Base-by-base conservation (phyloP, 768 basidiomycete species). In the Mycena crocata region DNA sequence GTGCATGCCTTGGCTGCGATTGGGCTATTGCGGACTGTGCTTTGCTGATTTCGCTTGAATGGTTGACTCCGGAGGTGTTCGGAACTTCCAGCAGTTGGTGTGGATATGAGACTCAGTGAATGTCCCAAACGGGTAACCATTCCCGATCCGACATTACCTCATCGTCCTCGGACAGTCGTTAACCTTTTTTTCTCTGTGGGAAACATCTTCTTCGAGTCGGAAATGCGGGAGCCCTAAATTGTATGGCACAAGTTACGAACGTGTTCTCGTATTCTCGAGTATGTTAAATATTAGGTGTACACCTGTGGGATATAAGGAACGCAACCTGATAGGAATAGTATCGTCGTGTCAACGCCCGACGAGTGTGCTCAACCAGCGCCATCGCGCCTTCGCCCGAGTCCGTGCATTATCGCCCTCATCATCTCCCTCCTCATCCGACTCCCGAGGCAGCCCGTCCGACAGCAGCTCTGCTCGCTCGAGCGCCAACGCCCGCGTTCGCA, bases 401-500 rank as follows among this genome's bases (percentile, higher is more conserved):
- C 62, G 50, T 59, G 30, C 31, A 61, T 23, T 39, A 42, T 69
- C 51, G n/a, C 50, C 60, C 15, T 68, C 73, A 55, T 50, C 66
- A 61, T 50, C n/a, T n/a, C n/a, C 64, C 44, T 58, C 69, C 34
- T 62, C 73, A 54, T 57, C 66, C 19, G 57, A 24, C 24, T 51
- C 55, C 30, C 26, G 44, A 15, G 39, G 21, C 39, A 51, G 55
- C 44, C 26, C 68, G 24, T 26, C 68, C 44, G 26, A 46, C 21
- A 66, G 39, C 32, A 64, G 19, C 39, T 50, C 65, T 23, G 49
- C 49, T 30, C 45, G 62, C 50, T 39, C 62, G 52, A 66, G 59
- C 14, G 26, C 69, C 52, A 59, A 58, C 48, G 12, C 48, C 60
- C 63, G 60, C 61, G 68, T 70, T 68, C 73, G 71, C 24, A 79